Base-by-base conservation (phyloP, 352 stramenopile genomes). In the Globisporangium paroecandrum region DNA sequence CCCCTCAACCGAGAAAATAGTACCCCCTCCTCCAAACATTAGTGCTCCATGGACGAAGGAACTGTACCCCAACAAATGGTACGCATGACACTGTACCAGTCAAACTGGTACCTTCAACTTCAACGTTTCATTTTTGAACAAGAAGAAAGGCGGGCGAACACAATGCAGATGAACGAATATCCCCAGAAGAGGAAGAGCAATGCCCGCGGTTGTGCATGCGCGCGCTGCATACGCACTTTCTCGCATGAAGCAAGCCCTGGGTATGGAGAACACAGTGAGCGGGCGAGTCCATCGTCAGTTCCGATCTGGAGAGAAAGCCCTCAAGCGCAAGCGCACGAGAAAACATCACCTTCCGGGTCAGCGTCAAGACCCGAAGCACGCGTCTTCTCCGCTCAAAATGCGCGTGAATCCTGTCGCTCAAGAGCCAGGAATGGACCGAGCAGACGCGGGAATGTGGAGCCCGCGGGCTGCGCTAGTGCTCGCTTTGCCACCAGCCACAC, bases 61-160 rank as follows among this genome's bases (percentile, higher is more conserved):
- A 10, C 3, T 65, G 60, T 58, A 47, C 60, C 60, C 2, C 9
- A 34, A 8, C 0, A 8, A 65, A 4, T 22, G 43, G 60, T 49
- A 49, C 41, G 25, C 4, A 27, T 59, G 20, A 2, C 3, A 13
- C 2, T 65, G 59, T 58, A 58, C 59, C 59, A 22, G 1, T 47
- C 3, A 34, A 24, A 65, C 9, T 13, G 59, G 59, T 65, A 58
- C 43, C 47, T 57, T 34, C 60, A 36, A 66, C 60, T 66, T 66
- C 47, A 66, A 66, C 60, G 20, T 41, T 24, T 27, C 3, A 24
- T 54, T 51, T n/a, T 49, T n/a, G 20, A 41, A 22, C 2, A 3
- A 66, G 46, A 66, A 66, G 60, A 66, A 66, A 66, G 60, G 27
- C 25, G 25, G 41, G 43, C 1, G 13, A 15, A 8, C 3, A 8